Evolutionary conservation across 345 rosid genomes (phyloP).

Genomic region (Conringia planisiliqua): DNA sequence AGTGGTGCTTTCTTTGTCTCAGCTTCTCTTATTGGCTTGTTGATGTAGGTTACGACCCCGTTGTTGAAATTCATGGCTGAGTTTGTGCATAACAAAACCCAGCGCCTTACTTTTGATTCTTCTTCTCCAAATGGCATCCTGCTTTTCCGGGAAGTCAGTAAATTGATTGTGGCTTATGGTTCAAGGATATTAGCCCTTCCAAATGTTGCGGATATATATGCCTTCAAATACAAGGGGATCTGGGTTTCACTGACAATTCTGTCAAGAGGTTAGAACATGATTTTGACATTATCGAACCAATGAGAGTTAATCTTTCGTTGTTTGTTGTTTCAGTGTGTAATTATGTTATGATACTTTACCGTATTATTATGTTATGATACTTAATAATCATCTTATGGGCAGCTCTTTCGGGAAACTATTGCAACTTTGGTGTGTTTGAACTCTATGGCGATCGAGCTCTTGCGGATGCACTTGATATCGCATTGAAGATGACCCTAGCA

Average conservation of each 20-base stretch:
- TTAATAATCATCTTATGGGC: slow-evolving; percentile 32
- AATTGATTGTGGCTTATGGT: slow-evolving; percentile 91
- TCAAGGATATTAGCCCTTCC: slow-evolving; percentile 93
- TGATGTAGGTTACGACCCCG: slow-evolving; percentile 88
- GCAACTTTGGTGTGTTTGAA: slow-evolving; percentile 96
- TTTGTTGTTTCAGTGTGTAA: not conserved
- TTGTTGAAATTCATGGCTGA: slow-evolving; percentile 96
- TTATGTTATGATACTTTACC: not conserved
- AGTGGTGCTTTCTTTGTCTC: slow-evolving; percentile 10
- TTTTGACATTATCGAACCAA: slow-evolving; percentile 9
- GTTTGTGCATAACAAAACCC: slow-evolving; percentile 94
- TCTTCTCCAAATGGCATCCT: slow-evolving; percentile 99
- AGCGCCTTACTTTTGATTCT: slow-evolving; percentile 90
- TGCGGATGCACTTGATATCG: slow-evolving; percentile 86
- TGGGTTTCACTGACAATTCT: slow-evolving; percentile 92
- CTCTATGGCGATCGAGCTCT: slow-evolving; percentile 98
- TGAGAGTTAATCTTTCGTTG: not conserved
- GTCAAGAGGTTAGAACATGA: slow-evolving; percentile 69
- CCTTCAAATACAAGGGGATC: slow-evolving; percentile 95
- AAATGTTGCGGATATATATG: slow-evolving; percentile 86
- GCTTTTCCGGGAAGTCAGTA: slow-evolving; percentile 99
- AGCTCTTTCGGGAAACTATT: slow-evolving; percentile 94
- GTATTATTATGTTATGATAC: not conserved
- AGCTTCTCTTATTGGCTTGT: slow-evolving; percentile 14
- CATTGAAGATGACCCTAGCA: slow-evolving; percentile 84